Base-by-base conservation (phyloP, 805 yeast genomes). In the Ogataea naganishii region DNA sequence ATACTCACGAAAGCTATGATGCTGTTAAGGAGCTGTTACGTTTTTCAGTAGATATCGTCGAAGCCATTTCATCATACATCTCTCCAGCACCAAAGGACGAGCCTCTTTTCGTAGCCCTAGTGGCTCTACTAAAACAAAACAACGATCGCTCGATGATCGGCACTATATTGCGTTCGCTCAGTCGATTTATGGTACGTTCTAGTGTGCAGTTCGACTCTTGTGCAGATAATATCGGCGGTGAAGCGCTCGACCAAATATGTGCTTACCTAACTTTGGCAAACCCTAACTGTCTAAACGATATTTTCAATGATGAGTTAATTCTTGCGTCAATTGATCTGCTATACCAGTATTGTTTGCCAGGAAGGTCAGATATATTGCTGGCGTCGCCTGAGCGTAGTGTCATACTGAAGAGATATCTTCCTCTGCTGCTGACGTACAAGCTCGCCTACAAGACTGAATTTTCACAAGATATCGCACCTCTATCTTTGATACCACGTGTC, bases 1-100 rank as follows among this genome's bases (percentile, higher is more conserved):
- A 49, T 45, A 39, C 60, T 43, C 35, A 45, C 20, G 49, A 47
- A 3, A 27, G 41, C 7, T 43, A 36, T 20, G 56, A 47, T 18
- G 58, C 58, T 26, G 56, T 57, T 29, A 66, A 65, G 32, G 96
- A 86, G 49, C 57, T 79, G 17, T 58, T 77, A 26, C 69, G 66
- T 34, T 82, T 83, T 49, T 59, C 77, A 10, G 53, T 84, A 30
- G 98, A 92, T 52, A 69, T 86, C 19, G 69, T 83, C 37, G 97
- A 92, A 50, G 77, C 88, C 3, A 70, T 86, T 19, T 74, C 89
- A 3, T 80, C 95, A 24, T 84, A 83, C 52, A 66, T 81, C 41
- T 74, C 86, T 4, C 88, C 92, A 18, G 80, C 79, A 17, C 65
- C 73, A 15, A 66, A 73, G 29, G 76, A 79, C 41, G 92, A 86